phyloP scores from a whole-genome alignment of 2,329 filamentous ascomycete species.

The Cadophora luteo-olivacea region DNA sequence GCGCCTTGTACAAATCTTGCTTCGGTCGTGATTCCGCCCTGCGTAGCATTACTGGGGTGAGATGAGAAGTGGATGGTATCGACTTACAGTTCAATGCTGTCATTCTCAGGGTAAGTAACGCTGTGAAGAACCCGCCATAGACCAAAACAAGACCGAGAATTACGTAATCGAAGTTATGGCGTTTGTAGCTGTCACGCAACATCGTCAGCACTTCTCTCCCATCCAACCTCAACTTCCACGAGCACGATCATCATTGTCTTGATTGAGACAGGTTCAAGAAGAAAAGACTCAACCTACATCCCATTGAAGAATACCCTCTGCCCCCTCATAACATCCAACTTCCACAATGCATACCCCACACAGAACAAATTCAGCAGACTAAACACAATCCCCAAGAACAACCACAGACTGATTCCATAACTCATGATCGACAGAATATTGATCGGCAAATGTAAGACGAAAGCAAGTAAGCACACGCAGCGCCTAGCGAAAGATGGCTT shows the following conservation, averaged over 20 bases:
- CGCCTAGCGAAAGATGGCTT: constrained; percentile 9
- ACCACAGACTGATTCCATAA: constrained; percentile 21
- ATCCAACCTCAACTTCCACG: not conserved
- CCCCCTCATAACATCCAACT: constrained; percentile 28
- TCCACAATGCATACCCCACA: constrained; percentile 22
- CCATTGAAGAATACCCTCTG: constrained; percentile 22
- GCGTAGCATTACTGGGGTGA: not conserved
- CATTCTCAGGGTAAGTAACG: constrained; percentile 11
- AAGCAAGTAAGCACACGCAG: constrained; percentile 18
- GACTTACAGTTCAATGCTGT: constrained; percentile 10
- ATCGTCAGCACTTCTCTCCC: not conserved
- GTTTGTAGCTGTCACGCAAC: constrained; percentile 8
- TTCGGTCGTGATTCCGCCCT: no score
- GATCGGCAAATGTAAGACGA: constrained; percentile 26
- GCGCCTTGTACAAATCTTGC: not conserved
- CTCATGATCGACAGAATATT: constrained; percentile 26
- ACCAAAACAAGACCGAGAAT: constrained; percentile 21
- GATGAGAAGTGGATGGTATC: no score
- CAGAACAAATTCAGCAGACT: constrained; percentile 24
- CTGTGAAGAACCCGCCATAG: constrained; percentile 16
- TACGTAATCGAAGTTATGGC: constrained; percentile 24
- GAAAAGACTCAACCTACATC: constrained; percentile 14
- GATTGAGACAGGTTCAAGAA: not conserved
- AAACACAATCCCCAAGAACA: constrained; percentile 20
- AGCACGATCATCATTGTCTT: not conserved